Base-by-base conservation (phyloP, 1,284 basidiomycete genomes). In the Boletus smithii region DNA sequence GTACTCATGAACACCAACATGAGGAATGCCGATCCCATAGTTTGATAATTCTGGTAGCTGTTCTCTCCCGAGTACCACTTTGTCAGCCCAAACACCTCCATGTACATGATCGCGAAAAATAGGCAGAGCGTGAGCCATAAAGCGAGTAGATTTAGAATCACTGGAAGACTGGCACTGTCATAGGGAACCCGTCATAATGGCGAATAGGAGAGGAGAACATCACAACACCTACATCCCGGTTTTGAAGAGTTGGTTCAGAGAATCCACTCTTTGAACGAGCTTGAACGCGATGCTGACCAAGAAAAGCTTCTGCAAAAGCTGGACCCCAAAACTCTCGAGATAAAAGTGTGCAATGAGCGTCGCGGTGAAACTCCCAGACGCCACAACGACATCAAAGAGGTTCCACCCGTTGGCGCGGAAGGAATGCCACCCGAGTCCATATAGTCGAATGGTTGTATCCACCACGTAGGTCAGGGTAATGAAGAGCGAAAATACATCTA, bases 201-300 rank as follows among this genome's bases (percentile, higher is more conserved):
- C 36, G 31, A 45, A 20, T 51, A 14, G 48, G 27, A 34, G 20
- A 34, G 30, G 9, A 37, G 3, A 17, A 7, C 20, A 20, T 4
- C 2, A 20, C 20, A 24, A 7, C 23, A 75, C 91, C 55, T 72
- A 94, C 90, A 91, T 79, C 2, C 92, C 91, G 7, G 94, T 97
- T 71, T 97, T 97, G 80, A 98, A 98, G 16, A 99, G 75, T 69
- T 97, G 92, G 61, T 98, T 98, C 50, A 99, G 74, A 53, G 83
- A 85, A 60, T 93, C 87, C 51, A 86, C 88, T 42, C 90, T 80
- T 64, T 97, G 92, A 1, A 97, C 91, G 18, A 99, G 79, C 70
- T 99, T 99, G 76, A 98, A 87, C 0, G 91, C 85, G 43, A 97
- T 90, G 54, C 85, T 86, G 53, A 95, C 92, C 36, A 99, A 76